phyloP scores from a whole-genome alignment of 176 grass and related monocot genomes.

The Typha latifolia region DNA sequence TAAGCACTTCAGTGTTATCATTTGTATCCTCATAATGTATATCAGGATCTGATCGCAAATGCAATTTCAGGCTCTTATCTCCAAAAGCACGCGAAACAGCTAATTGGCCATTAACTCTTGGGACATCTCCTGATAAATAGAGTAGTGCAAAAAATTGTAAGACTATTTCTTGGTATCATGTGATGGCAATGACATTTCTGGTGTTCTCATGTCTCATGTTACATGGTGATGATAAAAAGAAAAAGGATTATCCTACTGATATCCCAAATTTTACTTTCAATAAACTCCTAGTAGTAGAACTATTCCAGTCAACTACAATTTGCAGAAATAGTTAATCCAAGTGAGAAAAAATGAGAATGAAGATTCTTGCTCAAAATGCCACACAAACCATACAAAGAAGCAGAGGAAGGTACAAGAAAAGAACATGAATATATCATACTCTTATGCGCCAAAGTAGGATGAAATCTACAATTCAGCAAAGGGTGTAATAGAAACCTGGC shows the following conservation, averaged over 20 bases:
- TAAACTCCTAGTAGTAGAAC: not conserved
- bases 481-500: constrained; percentile 14
- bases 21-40: constrained; percentile 50
- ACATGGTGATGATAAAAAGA: not conserved
- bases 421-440: not conserved
- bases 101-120: constrained; percentile 67
- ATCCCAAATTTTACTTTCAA: not conserved
- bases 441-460: not conserved
- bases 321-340: not conserved
- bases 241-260: not conserved
- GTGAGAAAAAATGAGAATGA: not conserved
- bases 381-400: not conserved
- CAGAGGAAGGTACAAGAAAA: not conserved
- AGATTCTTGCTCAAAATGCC: not conserved
- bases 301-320: not conserved
- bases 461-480: not conserved
- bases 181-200: no score
- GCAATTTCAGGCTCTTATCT: constrained; percentile 67
- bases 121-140: constrained; percentile 57
- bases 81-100: constrained; percentile 83
- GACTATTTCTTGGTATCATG: no score
- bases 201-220: not conserved
- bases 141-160: not conserved
- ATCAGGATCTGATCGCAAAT: constrained; percentile 67
- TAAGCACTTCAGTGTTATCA: constrained; percentile 51